These are phyloP conservation scores for Pistacia vera DNA, from an alignment of 345 rosid species.

Conservation along the genomic window DNA sequence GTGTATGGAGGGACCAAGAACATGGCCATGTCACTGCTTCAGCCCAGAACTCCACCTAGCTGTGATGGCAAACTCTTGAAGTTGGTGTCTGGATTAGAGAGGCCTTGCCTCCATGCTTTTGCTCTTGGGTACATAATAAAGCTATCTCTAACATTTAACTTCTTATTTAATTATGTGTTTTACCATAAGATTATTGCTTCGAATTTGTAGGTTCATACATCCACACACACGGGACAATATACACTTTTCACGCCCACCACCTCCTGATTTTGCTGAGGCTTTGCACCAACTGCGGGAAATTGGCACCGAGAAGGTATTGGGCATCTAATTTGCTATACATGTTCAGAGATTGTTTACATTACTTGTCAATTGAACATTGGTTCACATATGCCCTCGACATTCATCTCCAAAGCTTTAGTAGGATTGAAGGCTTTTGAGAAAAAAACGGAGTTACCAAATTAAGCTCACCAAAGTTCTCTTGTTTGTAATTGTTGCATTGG, in stretches of 20 bases:
- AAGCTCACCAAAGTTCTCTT: too few relatives aligned
- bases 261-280: constrained; percentile 66
- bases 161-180: background rate
- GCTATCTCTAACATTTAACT: background rate
- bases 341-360: background rate
- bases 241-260: constrained; percentile 73
- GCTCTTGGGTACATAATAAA: constrained; percentile 72
- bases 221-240: constrained; percentile 59
- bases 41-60: constrained; percentile 47
- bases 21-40: constrained; percentile 80
- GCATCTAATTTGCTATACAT: background rate
- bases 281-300: constrained; percentile 59
- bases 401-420: background rate
- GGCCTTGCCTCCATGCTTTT: constrained; percentile 93
- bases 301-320: constrained; percentile 57
- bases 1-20: constrained; percentile 83
- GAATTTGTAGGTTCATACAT: constrained; percentile 64
- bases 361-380: background rate
- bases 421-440: background rate
- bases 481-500: too few relatives aligned
- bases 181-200: too few relatives aligned
- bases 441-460: too few relatives aligned
- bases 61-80: constrained; percentile 41
- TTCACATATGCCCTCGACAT: background rate
- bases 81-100: constrained; percentile 63